Evolutionary conservation across 2,329 filamentous ascomycete genomes (phyloP).

Genomic region (Botrytis fabae): DNA sequence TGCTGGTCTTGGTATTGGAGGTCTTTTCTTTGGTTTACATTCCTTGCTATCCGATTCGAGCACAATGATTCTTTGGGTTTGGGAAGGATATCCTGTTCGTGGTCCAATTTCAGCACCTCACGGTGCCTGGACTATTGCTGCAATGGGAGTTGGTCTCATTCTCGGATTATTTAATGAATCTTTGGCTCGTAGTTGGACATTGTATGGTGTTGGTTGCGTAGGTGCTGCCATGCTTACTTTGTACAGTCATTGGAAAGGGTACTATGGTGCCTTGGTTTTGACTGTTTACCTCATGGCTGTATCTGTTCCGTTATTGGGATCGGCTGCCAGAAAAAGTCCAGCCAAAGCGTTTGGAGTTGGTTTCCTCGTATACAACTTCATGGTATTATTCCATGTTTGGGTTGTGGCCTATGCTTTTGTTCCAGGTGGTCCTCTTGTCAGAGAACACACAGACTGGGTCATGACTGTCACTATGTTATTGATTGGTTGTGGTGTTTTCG

Average conservation of each 20-base stretch:
- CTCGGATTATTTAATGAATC: slow-evolving; percentile 72
- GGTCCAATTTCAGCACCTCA: slow-evolving; percentile 89
- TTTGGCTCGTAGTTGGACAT: slow-evolving; percentile 74
- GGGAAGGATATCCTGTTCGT: slow-evolving; percentile 91
- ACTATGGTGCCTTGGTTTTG: slow-evolving; percentile 75
- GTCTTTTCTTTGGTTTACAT: slow-evolving; percentile 85
- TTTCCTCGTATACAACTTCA: slow-evolving; percentile 87
- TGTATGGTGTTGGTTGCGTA: slow-evolving; percentile 73
- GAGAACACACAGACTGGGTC: slow-evolving; percentile 94
- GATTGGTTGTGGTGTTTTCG: slow-evolving; percentile 83
- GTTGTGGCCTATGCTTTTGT: slow-evolving; percentile 98
- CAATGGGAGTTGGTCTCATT: slow-evolving; percentile 80
- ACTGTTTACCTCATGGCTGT: slow-evolving; percentile 81
- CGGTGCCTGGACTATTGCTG: slow-evolving; percentile 79
- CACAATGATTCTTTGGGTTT: slow-evolving; percentile 98
- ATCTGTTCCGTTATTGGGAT: slow-evolving; percentile 71
- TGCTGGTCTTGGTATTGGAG: slow-evolving; percentile 76
- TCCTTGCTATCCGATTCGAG: slow-evolving; percentile 94
- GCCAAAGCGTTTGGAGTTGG: slow-evolving; percentile 82
- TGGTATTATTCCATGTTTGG: slow-evolving; percentile 98
- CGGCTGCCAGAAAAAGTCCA: slow-evolving; percentile 74
- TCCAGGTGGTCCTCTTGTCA: slow-evolving; percentile 85
- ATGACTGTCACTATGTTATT: slow-evolving; percentile 84
- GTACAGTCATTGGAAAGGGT: slow-evolving; percentile 83
- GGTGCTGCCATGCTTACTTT: slow-evolving; percentile 78